phyloP scores from a whole-genome alignment of 202 grass and related monocot species.

The Eragrostis tef region DNA sequence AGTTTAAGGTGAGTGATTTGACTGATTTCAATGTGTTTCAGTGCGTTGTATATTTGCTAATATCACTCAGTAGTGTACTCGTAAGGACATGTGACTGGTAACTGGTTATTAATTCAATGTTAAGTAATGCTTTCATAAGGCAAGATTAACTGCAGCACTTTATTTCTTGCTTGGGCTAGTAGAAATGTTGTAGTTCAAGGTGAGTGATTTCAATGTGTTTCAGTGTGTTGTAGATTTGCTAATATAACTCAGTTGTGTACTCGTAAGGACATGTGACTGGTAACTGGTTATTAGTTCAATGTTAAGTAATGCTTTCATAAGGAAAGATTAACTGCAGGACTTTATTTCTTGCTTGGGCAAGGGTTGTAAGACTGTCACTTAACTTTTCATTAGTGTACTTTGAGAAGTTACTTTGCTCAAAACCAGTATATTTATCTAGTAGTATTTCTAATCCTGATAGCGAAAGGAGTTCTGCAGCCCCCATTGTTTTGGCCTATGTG shows the following conservation, averaged over 20 bases:
- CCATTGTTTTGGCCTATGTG: no score
- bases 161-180: slow-evolving; percentile 38
- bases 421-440: neutral
- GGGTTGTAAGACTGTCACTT: neutral
- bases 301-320: neutral
- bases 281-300: slow-evolving; percentile 13
- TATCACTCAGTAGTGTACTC: neutral
- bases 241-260: neutral
- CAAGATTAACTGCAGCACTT: neutral
- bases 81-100: neutral
- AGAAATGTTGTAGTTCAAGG: slow-evolving; percentile 42
- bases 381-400: neutral
- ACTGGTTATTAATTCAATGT: slow-evolving; percentile 5
- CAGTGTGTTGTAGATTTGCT: neutral
- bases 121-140: neutral
- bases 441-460: no score
- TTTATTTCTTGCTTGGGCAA: neutral
- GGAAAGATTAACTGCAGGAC: neutral
- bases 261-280: slow-evolving; percentile 2
- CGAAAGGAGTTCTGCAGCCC: no score
- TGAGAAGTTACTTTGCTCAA: neutral
- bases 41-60: neutral
- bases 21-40: neutral
- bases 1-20: slow-evolving; percentile 44
- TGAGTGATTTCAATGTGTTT: slow-evolving; percentile 31